These are phyloP conservation scores for Clonostachys rosea DNA, from an alignment of 2,329 filamentous ascomycete genomes.

Conservation along the genomic window DNA sequence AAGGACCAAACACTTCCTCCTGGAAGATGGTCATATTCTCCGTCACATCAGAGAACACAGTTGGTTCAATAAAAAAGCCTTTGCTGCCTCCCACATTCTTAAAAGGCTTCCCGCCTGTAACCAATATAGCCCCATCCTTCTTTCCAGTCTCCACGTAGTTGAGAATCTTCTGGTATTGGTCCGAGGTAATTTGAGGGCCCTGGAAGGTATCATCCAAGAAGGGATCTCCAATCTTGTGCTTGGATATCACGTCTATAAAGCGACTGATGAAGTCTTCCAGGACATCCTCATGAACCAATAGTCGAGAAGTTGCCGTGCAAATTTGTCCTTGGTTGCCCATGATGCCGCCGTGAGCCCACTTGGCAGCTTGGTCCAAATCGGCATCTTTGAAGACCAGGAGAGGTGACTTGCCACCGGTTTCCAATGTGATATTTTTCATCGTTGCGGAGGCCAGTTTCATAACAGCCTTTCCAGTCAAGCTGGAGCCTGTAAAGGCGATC, in stretches of 20 bases:
- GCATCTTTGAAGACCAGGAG: too few relatives aligned
- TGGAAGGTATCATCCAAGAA: constrained; percentile 18
- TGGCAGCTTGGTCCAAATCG: too few relatives aligned
- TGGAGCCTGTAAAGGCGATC: constrained; percentile 69
- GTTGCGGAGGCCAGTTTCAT: too few relatives aligned
- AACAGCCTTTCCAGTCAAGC: constrained; percentile 28
- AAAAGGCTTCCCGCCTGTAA: constrained; percentile 52
- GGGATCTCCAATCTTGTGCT: constrained; percentile 20
- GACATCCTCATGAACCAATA: constrained; percentile 49
- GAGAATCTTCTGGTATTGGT: constrained; percentile 59
- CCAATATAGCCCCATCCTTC: constrained; percentile 54
- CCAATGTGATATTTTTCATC: too few relatives aligned
- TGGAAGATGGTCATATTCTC: constrained; percentile 10
- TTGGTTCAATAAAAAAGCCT: constrained; percentile 7
- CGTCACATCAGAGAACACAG: constrained; percentile 12
- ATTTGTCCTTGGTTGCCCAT: constrained; percentile 51
- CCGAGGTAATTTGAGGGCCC: constrained; percentile 42
- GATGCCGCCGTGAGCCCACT: constrained; percentile 17
- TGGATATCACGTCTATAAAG: constrained; percentile 46
- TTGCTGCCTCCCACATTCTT: constrained; percentile 32
- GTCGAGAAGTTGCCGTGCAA: constrained; percentile 49
- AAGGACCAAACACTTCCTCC: constrained; percentile 18
- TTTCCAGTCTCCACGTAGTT: constrained; percentile 48
- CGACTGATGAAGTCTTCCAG: constrained; percentile 52
- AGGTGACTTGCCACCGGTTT: too few relatives aligned